Evolutionary conservation across 2,329 filamentous ascomycete genomes (phyloP), one percentile per base, ranked within the genome.

Genomic region (Ascochyta viciae-villosae): DNA sequence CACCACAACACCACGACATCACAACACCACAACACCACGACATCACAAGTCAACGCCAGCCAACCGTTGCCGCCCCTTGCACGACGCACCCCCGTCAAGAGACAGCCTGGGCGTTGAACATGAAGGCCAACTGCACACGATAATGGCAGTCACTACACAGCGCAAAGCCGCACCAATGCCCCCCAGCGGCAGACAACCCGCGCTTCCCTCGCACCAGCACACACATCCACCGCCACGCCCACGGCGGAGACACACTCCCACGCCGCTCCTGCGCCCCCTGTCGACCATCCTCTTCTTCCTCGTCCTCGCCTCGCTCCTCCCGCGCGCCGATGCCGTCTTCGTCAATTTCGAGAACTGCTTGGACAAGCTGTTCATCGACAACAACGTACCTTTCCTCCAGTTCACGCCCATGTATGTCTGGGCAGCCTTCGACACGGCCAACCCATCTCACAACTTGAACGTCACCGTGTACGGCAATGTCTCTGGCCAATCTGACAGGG

Each of bases 401-500:
- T 96, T 94, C 80, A 81, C 87, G 12, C 93, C 95, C 3, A 75
- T 88, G 33, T 87, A 85, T 64, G 85, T 95, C 54, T 87, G 90
- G 67, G 94, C 91, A 53, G 78, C 79, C 19, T 96, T 96, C 79
- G 84, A 91, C 66, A 82, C 84, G 26, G 74, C 79, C 13, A 78
- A 84, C 60, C 74, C 84, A 4, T 82, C 79, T 46, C 86, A 93
- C 70, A 85, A 83, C 37, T 81, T 99, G 44, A 87, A 85, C 60
- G 80, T 97, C 51, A 95, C 87, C 1, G 84, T 96, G 42, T 98
- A 92, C 80, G 94, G 93, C 47, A 97, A 98, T 76, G 92, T 98
- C 27, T 90, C 89, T 8, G 95, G 95, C 42, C 86, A 88, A 46
- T 82, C 84, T 40, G 81, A 81, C 2, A 71, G 77, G 12, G 78